Percentiles rank a stretch among this genome's conserved stretches.
Conservation (phyloP, 2,329 filamentous ascomycete species). For the Colletotrichum falcatum region DNA sequence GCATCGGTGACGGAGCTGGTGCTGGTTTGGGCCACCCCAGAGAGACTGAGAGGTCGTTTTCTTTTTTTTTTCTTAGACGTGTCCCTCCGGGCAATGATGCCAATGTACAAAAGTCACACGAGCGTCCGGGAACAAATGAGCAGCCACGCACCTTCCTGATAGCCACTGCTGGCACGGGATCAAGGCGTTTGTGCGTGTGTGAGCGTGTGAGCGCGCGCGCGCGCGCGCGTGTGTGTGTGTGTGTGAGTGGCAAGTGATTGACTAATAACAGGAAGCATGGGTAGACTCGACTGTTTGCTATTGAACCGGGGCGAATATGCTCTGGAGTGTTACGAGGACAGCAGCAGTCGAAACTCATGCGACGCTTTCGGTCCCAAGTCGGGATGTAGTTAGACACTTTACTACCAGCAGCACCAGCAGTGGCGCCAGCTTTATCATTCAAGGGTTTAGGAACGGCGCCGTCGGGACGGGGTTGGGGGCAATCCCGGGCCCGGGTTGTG, state of each 20-base stretch:
- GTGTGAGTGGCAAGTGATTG: neutral
- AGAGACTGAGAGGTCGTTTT: conserved; percentile 29
- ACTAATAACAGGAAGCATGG: too few relatives aligned
- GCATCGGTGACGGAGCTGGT: conserved; percentile 39
- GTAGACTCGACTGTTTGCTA: neutral
- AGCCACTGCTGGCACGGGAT: conserved; percentile 7
- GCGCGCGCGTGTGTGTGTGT: neutral
- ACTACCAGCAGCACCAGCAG: neutral
- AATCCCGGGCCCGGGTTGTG: neutral
- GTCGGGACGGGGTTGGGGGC: neutral
- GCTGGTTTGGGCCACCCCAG: conserved; percentile 34
- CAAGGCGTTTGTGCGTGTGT: neutral
- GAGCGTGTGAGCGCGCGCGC: too few relatives aligned
- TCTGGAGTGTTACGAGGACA: neutral
- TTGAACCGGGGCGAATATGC: neutral
- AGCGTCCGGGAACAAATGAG: conserved; percentile 42
- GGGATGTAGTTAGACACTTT: neutral
- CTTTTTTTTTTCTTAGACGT: conserved; percentile 42
- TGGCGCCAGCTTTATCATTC: neutral
- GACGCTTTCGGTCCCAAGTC: conserved; percentile 18
- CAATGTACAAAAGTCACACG: conserved; percentile 42
- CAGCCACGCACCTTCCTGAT: conserved; percentile 39
- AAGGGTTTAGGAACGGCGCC: neutral
- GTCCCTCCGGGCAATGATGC: conserved; percentile 40
- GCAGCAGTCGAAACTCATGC: conserved; percentile 1